Evolutionary conservation across 306 rosid genomes (phyloP), one percentile per base, ranked within the genome.

Genomic region (Cicer judaicum): DNA sequence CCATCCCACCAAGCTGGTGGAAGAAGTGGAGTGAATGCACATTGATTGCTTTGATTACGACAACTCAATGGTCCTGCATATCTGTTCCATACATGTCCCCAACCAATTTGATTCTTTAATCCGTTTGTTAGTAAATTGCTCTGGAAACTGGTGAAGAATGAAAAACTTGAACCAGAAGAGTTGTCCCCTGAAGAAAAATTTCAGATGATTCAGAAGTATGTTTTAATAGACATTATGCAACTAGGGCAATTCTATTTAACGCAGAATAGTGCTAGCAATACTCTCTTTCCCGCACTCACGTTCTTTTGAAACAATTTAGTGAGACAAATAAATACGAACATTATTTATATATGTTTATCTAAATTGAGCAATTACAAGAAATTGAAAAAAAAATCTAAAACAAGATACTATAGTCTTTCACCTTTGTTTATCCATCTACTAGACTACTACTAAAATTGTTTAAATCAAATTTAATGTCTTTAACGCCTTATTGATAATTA

Each of bases 41-140:
- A 93, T 76, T 93, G 98, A 47, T 74, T 70, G 2, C 72, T 74
- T 83, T 93, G 98, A 70, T 76, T 76, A 39, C n/a, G 84, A 74
- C 97, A 93, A 80, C 98, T 87, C 47, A 93, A 83, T 5, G 92
- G 86, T 52, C 98, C 98, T 2, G 94, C 91, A 77, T 82, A 93
- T 81, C 98, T 83, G 89, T 91, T 93, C 98, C 98, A 93, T 7
- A 86, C 93, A 80, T 93, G 98, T 34, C 98, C 98, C 98, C 98
- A 93, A 49, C 98, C 98, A 46, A 91, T 79, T 79, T 93, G 98
- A 64, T 88, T 85, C 85, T 86, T 89, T 24, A 93, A 76, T 65
- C 98, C 98, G 1, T 87, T 89, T 16, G 75, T 80, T 80, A 93
- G 79, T 77, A 91, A 74, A 72, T 88, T 89, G 69, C 96, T 59